Conservation (phyloP, 805 yeast species). For the Candida pseudofarinosa region DNA sequence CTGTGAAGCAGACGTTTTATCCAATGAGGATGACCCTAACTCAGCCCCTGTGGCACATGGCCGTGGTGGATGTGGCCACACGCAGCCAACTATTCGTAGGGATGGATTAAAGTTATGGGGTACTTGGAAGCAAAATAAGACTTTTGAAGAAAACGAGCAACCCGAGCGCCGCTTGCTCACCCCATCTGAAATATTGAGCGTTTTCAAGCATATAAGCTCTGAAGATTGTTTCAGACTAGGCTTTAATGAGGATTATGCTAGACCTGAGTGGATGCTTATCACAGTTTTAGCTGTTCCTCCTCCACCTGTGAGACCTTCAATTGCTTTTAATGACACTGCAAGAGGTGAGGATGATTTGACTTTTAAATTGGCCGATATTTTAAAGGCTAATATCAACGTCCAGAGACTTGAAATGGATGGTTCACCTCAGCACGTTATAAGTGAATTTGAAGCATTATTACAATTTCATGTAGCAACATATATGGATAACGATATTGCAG, state of each 20-base stretch:
- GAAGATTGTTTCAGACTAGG: conserved; percentile 83
- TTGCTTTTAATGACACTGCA: conserved; percentile 96
- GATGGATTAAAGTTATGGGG: conserved; percentile 97
- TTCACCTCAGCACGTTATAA: conserved; percentile 96
- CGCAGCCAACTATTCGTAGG: conserved; percentile 92
- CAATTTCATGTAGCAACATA: conserved; percentile 99
- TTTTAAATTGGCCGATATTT: conserved; percentile 91
- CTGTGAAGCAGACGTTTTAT: conserved; percentile 84
- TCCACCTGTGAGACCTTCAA: conserved; percentile 98
- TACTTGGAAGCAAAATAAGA: conserved; percentile 91
- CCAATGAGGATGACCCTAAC: conserved; percentile 48
- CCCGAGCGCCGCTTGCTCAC: conserved; percentile 88
- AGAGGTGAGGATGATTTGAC: conserved; percentile 99
- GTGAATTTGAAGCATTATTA: conserved; percentile 90
- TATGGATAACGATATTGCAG: conserved; percentile 99
- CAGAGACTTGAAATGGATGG: conserved; percentile 97
- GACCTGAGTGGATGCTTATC: conserved; percentile 98
- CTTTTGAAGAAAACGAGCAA: conserved; percentile 78
- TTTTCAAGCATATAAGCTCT: conserved; percentile 83
- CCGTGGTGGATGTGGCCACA: conserved; percentile 98
- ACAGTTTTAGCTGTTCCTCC: conserved; percentile 99
- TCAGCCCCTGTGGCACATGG: conserved; percentile 37
- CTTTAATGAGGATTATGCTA: conserved; percentile 90
- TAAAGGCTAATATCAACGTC: conserved; percentile 96
- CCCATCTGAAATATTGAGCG: conserved; percentile 85